Conservation (phyloP, 2,329 filamentous ascomycete species). For the Chaetomium globosum region DNA sequence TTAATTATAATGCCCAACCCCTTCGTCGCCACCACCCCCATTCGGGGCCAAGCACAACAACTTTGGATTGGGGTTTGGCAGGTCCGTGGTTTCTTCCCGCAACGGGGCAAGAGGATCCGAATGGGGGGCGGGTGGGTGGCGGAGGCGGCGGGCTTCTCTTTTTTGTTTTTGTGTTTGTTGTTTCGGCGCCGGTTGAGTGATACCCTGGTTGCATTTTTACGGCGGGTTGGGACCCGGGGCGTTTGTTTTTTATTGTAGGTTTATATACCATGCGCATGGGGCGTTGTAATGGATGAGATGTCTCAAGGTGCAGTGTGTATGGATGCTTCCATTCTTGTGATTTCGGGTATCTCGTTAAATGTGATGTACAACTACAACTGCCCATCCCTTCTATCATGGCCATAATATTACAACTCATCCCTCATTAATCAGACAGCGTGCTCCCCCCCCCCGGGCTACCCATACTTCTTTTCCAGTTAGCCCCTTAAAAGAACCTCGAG, state of each 20-base stretch:
- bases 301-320: not conserved
- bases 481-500: conserved; percentile 18
- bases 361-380: not conserved
- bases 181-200: not conserved
- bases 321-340: not conserved
- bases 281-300: not conserved
- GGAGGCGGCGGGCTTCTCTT: not conserved
- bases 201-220: not conserved
- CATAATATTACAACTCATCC: not conserved
- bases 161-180: not conserved
- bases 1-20: no score
- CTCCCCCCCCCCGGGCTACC: no score
- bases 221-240: not conserved
- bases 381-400: not conserved
- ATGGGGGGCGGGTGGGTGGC: not conserved
- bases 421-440: not conserved
- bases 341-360: conserved; percentile 1
- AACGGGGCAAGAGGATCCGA: not conserved
- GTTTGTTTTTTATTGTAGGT: not conserved
- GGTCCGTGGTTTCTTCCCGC: not conserved
- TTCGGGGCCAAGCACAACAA: not conserved
- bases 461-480: not conserved
- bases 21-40: not conserved
- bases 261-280: not conserved
- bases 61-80: not conserved